Evolutionary conservation across 2,329 filamentous ascomycete species (phyloP), one percentile per base, ranked within the genome.

Genomic region (Cordyceps pruinosa): DNA sequence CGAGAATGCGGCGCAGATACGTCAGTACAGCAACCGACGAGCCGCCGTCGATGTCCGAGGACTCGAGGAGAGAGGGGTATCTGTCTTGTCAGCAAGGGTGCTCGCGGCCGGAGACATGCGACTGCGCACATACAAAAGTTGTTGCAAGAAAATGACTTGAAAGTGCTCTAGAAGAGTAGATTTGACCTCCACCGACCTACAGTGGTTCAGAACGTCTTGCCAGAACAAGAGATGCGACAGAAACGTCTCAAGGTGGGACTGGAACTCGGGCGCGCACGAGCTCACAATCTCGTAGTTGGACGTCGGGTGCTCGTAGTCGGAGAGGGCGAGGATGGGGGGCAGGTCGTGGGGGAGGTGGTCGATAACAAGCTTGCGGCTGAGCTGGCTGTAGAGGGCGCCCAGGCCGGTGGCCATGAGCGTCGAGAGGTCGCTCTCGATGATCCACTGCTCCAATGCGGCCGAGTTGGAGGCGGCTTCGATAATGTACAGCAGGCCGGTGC

Each of bases 171-270:
- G 79, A 51, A 99, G 77, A 1, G 92, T 97, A 63, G 90, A 90
- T 69, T 93, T 94, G 64, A 99, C 90, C 68, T 97, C 93, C 1
- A 86, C 79, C 4, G 93, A 97, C 65, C 86, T 85, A 74, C 94
- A 99, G 72, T 97, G 93, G 69, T 97, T 94, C 60, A 99, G 77
- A 34, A 97, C 92, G 70, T 99, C 94, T 73, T 99, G 94, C 94
- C 94, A 99, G 68, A 99, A 99, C 6, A 95, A 78, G 49, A 99
- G 80, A 68, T 97, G 95, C 1, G 94, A 96, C 42, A 99, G 79
- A 66, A 99, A 99, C 0, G 92, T 96, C 56, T 93, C 86, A 66
- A 97, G 83, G 65, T 97, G 90, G n/a, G 85, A 82, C 65, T 90
- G 88, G 61, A 95, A 91, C 59, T 90, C 84, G 1, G 81, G 76